Conservation (phyloP, 306 rosid genomes). For the Mucuna pruriens region DNA sequence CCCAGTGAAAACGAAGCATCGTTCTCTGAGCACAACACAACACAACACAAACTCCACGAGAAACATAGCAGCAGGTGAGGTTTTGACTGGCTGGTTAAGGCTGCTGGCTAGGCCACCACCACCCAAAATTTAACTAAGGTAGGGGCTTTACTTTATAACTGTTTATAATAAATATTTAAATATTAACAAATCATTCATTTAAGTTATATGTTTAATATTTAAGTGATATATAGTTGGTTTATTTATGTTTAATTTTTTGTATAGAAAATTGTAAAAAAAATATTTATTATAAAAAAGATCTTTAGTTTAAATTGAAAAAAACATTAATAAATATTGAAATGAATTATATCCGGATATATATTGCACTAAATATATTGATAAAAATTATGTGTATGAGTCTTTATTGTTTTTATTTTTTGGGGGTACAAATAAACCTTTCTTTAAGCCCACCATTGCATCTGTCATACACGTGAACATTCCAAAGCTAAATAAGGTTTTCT, state of each 20-base stretch:
- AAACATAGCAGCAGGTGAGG: conserved; percentile 1
- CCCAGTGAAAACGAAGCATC: background rate
- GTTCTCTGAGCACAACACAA: background rate
- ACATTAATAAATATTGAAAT: too few relatives aligned
- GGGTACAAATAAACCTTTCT: background rate
- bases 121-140: background rate
- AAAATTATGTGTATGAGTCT: background rate
- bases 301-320: background rate
- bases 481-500: background rate
- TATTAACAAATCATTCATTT: too few relatives aligned
- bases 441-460: background rate
- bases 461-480: background rate
- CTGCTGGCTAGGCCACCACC: background rate
- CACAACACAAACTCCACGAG: conserved; percentile 26
- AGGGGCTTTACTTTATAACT: background rate
- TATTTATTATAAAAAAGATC: too few relatives aligned
- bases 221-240: too few relatives aligned
- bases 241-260: too few relatives aligned
- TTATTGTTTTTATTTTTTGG: background rate
- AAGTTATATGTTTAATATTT: too few relatives aligned
- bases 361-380: too few relatives aligned
- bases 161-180: background rate
- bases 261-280: too few relatives aligned
- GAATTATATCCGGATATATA: too few relatives aligned
- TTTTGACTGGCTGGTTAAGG: conserved; percentile 31